Evolutionary conservation across 441 rosid species (phyloP), one percentile per base, ranked within the genome.

Genomic region (Corymbia citriodora): DNA sequence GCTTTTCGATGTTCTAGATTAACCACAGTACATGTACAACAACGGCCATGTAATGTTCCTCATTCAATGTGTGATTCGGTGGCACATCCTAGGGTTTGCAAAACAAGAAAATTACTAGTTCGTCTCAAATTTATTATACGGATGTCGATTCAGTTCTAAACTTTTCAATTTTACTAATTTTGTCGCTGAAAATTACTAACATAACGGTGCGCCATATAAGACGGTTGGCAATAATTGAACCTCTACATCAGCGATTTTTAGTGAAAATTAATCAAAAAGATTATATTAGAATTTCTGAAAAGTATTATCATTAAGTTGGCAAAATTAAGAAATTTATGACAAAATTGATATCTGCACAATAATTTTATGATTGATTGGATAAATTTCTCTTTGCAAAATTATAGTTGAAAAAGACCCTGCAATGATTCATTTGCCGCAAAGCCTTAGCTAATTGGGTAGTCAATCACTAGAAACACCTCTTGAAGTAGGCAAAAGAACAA

Each of bases 161-260:
- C 4, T 72, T 7, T 72, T 21, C 3, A 19, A 10, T 72, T 36
- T 72, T 72, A 1, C 1, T 1, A 10, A 36, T 40, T 19, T 7
- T 36, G 7, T 40, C 0, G 0, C 2, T 3, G 8, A 21, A 40
- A 74, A 74, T 40, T 4, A 6, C 9, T 21, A 13, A 36, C 9
- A 3, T 40, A 3, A 1, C 3, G 1, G 4, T 6, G 0, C 40
- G 9, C 23, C 23, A 68, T 68, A 18, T 68, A 9, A 9, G 82
- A 70, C 13, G 4, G 15, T 10, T 2, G 9, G 19, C 13, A 18
- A 33, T 33, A 33, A 33, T 13, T 74, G 27, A 74, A 74, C 13
- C 1, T 48, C 17, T 6, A 21, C 4, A 14, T 40, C 1, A 1
- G 0, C 21, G 16, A 21, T 36, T 74, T 7, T 1, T 3, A 0